phyloP scores from a whole-genome alignment of 164 flowering plant genomes.

The Magnolia officinalis region DNA sequence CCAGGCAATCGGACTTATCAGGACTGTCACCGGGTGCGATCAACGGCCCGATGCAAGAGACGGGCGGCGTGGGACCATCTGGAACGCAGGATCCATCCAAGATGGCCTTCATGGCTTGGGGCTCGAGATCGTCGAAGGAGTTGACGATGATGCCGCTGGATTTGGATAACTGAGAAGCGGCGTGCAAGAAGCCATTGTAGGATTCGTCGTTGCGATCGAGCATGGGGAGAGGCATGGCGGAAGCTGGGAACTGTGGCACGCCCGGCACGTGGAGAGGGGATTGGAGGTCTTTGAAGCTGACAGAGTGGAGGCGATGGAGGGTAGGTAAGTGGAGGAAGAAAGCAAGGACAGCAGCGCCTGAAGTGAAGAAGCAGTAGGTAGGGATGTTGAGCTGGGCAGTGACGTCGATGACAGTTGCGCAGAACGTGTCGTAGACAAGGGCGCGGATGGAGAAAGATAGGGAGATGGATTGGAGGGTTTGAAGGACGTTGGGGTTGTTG shows the following conservation, averaged over 20 bases:
- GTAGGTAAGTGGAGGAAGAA: constrained; percentile 18
- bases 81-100: constrained; percentile 7
- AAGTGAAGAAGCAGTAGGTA: constrained; percentile 21
- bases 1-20: constrained; percentile 17
- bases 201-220: constrained; percentile 12
- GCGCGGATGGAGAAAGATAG: constrained; percentile 12
- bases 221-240: constrained; percentile 16
- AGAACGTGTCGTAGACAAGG: constrained; percentile 37
- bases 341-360: constrained; percentile 11
- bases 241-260: constrained; percentile 11
- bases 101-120: constrained; percentile 17
- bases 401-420: constrained; percentile 20
- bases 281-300: constrained; percentile 9
- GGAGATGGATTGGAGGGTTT: constrained; percentile 25
- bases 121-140: constrained; percentile 30
- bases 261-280: constrained; percentile 20
- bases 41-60: constrained; percentile 30
- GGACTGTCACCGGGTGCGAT: constrained; percentile 9
- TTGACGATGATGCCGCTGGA: constrained; percentile 30
- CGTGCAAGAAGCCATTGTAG: constrained; percentile 20
- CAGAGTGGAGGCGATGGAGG: neutral
- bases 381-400: constrained; percentile 24
- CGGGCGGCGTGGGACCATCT: constrained; percentile 10
- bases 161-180: neutral
- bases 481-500: constrained; percentile 25